Evolutionary conservation across 768 basidiomycete species (phyloP).

Genomic region (Daedalea quercina): DNA sequence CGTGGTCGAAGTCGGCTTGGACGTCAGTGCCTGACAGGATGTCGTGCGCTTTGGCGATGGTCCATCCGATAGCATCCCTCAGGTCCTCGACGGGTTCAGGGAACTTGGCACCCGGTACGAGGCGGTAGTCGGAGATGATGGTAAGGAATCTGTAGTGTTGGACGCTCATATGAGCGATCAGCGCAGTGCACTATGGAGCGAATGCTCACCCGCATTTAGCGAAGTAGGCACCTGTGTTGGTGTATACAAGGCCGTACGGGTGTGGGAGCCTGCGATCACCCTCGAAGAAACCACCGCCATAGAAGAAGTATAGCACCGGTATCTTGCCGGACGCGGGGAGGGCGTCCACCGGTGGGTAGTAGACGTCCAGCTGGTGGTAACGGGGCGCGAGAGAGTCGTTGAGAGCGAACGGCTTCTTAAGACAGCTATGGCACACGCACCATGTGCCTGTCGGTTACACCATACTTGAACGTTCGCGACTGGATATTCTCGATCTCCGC

Average conservation of each 20-base stretch:
- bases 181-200: too few relatives aligned
- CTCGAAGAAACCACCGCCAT: constrained; percentile 57
- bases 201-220: constrained; percentile 38
- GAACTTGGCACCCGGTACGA: constrained; percentile 50
- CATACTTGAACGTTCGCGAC: constrained; percentile 51
- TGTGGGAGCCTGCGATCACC: constrained; percentile 43
- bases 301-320: constrained; percentile 56
- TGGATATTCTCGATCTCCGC: constrained; percentile 41
- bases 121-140: constrained; percentile 62
- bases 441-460: constrained; percentile 43
- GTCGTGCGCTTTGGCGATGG: constrained; percentile 23
- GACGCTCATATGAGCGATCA: too few relatives aligned
- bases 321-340: constrained; percentile 20
- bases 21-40: constrained; percentile 8
- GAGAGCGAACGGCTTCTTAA: background rate
- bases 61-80: constrained; percentile 50
- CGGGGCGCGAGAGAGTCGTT: too few relatives aligned
- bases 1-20: constrained; percentile 31
- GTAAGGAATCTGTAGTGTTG: constrained; percentile 48
- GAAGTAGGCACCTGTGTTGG: constrained; percentile 56
- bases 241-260: constrained; percentile 45
- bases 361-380: constrained; percentile 47
- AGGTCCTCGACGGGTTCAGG: constrained; percentile 52
- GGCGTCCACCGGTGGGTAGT: constrained; percentile 37
- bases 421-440: constrained; percentile 19